These are phyloP conservation scores for Yamadazyma trypodendri DNA, from an alignment of 1,139 yeast genomes.

Conservation along the genomic window DNA sequence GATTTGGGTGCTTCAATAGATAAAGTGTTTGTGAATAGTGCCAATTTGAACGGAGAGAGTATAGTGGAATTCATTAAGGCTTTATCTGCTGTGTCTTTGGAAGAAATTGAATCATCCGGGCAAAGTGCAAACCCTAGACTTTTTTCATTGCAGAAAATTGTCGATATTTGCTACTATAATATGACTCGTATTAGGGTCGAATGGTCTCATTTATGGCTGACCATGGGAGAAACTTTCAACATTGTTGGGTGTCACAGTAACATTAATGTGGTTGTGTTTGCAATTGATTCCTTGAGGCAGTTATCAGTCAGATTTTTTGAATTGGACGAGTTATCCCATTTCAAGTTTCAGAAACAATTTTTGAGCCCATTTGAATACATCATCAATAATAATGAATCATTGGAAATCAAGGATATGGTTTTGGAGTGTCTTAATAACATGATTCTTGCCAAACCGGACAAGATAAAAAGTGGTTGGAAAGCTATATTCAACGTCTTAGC, in stretches of 20 bases:
- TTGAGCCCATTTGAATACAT: constrained; percentile 87
- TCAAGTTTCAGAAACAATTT: constrained; percentile 93
- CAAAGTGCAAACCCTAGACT: constrained; percentile 81
- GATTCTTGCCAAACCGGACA: constrained; percentile 70
- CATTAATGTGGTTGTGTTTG: constrained; percentile 78
- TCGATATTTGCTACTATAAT: constrained; percentile 95
- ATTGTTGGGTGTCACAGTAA: constrained; percentile 81
- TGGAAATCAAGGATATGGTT: constrained; percentile 84
- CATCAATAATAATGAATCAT: constrained; percentile 61
- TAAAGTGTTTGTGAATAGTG: constrained; percentile 80
- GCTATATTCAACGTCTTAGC: constrained; percentile 79
- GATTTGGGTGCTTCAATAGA: constrained; percentile 86
- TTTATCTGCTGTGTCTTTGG: constrained; percentile 79
- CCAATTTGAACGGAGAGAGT: constrained; percentile 76
- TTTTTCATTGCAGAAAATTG: constrained; percentile 90
- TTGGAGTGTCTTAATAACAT: constrained; percentile 87
- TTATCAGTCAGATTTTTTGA: constrained; percentile 89
- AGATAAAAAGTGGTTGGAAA: constrained; percentile 92
- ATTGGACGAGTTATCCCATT: constrained; percentile 90
- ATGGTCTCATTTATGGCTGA: constrained; percentile 95
- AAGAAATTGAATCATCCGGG: constrained; percentile 89
- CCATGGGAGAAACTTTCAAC: constrained; percentile 88
- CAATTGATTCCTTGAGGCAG: constrained; percentile 91
- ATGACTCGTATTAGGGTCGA: constrained; percentile 95
- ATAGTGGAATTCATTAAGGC: constrained; percentile 87